Evolutionary conservation across 345 rosid genomes (phyloP).

Genomic region (Adansonia digitata): DNA sequence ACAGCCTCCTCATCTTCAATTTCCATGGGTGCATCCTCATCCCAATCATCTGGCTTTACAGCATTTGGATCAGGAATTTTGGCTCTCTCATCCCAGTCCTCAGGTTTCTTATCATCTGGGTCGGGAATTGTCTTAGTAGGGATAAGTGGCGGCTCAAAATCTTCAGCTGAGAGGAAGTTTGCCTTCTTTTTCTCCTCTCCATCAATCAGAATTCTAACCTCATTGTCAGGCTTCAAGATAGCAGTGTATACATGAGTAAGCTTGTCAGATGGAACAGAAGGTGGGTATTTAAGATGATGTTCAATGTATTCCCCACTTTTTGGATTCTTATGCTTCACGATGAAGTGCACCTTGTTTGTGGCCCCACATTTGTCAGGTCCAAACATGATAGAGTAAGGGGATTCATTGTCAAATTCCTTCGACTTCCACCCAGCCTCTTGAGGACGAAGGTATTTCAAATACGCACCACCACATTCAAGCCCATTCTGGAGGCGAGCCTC

Average conservation of each 20-base stretch:
- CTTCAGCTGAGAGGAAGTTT: slow-evolving; percentile 59
- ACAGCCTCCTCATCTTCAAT: slow-evolving; percentile 74
- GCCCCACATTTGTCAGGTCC: slow-evolving; percentile 90
- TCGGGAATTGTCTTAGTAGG: slow-evolving; percentile 83
- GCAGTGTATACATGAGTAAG: slow-evolving; percentile 82
- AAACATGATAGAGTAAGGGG: slow-evolving; percentile 85
- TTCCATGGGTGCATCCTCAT: slow-evolving; percentile 91
- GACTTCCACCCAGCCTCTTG: slow-evolving; percentile 74
- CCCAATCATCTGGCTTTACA: slow-evolving; percentile 84
- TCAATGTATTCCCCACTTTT: slow-evolving; percentile 77
- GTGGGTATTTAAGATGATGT: slow-evolving; percentile 78
- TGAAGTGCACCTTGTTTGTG: slow-evolving; percentile 89
- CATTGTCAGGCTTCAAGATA: slow-evolving; percentile 66
- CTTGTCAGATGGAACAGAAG: slow-evolving; percentile 76
- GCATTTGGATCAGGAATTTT: slow-evolving; percentile 75
- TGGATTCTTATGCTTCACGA: slow-evolving; percentile 83
- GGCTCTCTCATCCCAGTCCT: slow-evolving; percentile 85
- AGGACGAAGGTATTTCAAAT: slow-evolving; percentile 69
- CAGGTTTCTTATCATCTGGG: slow-evolving; percentile 85
- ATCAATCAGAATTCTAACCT: slow-evolving; percentile 56
- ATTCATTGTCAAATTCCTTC: slow-evolving; percentile 59
- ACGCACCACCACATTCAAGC: slow-evolving; percentile 91
- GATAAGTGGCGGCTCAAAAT: slow-evolving; percentile 75
- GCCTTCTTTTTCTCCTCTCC: slow-evolving; percentile 83
- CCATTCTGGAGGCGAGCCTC: slow-evolving; percentile 78